Conservation (phyloP, 2,329 filamentous ascomycete species). For the Colletotrichum incanum region DNA sequence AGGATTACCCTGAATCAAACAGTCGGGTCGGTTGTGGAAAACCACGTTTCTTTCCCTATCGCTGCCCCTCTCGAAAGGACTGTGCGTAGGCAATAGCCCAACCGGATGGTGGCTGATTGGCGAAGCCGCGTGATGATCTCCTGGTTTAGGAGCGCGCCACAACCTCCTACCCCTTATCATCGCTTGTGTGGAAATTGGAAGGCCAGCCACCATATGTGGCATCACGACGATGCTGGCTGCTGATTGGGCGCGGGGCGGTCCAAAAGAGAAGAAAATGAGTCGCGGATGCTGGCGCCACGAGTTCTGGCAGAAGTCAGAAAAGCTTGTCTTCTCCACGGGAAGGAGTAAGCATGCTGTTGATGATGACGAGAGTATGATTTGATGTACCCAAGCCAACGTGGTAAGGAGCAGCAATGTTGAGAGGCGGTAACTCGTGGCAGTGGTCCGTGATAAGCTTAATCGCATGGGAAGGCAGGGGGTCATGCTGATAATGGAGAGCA, state of each 20-base stretch:
- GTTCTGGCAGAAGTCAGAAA: conserved; percentile 26
- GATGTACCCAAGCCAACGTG: neutral
- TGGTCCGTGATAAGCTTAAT: conserved; percentile 36
- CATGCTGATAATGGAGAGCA: conserved; percentile 4
- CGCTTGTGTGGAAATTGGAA: conserved; percentile 29
- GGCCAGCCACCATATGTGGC: conserved; percentile 18
- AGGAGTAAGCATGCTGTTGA: conserved; percentile 5
- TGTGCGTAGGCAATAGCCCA: neutral
- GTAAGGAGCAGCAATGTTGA: neutral
- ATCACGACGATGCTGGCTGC: neutral
- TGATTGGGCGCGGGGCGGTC: conserved; percentile 10
- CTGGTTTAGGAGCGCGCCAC: conserved; percentile 17
- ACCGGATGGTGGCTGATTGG: neutral
- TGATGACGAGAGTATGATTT: neutral
- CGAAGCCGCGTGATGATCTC: conserved; percentile 6
- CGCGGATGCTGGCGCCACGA: conserved; percentile 2
- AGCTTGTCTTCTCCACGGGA: conserved; percentile 23
- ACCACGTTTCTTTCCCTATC: neutral
- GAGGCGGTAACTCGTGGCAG: neutral
- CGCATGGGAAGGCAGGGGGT: neutral
- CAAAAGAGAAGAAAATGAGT: neutral
- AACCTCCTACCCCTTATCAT: conserved; percentile 13
- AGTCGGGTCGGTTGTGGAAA: neutral
- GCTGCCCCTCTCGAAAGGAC: too few relatives aligned
- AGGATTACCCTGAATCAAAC: neutral